Evolutionary conservation across 768 basidiomycete genomes (phyloP).

Genomic region (Leucocoprinus leucothites): DNA sequence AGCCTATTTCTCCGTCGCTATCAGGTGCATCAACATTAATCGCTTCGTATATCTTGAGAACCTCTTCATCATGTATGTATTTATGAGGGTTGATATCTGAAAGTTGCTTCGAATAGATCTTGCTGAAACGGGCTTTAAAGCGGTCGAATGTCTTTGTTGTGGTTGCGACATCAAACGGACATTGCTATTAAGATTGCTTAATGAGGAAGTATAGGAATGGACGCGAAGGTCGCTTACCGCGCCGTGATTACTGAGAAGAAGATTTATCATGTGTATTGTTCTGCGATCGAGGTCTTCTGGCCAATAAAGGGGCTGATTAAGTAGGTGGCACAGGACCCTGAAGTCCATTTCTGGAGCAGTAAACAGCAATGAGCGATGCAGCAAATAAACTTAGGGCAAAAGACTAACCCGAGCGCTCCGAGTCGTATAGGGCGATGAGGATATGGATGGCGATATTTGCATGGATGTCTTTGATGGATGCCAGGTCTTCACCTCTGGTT

Average conservation of each 20-base stretch:
- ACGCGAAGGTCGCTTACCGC: slow-evolving; percentile 31
- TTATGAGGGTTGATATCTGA: slow-evolving; percentile 31
- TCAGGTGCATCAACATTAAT: slow-evolving; percentile 15
- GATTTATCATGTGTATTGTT: slow-evolving; percentile 43
- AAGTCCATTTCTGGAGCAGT: slow-evolving; percentile 50
- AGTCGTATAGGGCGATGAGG: slow-evolving; percentile 44
- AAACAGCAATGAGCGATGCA: background rate
- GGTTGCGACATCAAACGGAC: slow-evolving; percentile 52
- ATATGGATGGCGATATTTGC: slow-evolving; percentile 58
- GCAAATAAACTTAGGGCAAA: background rate
- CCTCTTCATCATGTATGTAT: slow-evolving; percentile 35
- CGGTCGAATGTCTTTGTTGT: slow-evolving; percentile 52
- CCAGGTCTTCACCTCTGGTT: slow-evolving; percentile 17
- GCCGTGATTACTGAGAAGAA: slow-evolving; percentile 48
- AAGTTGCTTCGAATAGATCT: slow-evolving; percentile 40
- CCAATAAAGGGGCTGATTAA: slow-evolving; percentile 54
- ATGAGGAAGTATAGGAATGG: background rate
- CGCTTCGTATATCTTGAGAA: slow-evolving; percentile 14
- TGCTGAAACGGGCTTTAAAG: slow-evolving; percentile 46
- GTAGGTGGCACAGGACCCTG: slow-evolving; percentile 60
- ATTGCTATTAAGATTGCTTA: slow-evolving; percentile 38
- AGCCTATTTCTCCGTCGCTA: slow-evolving; percentile 10
- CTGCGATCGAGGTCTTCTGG: slow-evolving; percentile 33
- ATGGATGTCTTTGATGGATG: slow-evolving; percentile 36
- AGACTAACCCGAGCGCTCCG: slow-evolving; percentile 40